Evolutionary conservation across 805 yeast species (phyloP).

Genomic region (Wickerhamomyces silvicola): DNA sequence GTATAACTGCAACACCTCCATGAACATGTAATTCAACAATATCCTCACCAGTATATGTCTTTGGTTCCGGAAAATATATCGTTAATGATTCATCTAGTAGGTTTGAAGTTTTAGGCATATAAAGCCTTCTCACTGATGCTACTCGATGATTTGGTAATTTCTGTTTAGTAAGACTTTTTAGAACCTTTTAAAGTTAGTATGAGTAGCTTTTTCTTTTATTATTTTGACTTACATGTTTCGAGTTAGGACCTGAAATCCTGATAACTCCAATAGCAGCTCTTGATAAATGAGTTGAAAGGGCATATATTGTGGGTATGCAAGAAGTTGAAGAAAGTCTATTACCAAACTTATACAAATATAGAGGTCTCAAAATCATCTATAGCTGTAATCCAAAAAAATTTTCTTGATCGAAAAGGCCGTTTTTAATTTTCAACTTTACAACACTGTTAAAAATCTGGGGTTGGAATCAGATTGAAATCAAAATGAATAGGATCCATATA

Average conservation of each 20-base stretch:
- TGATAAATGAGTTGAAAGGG: constrained; percentile 78
- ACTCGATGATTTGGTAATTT: constrained; percentile 41
- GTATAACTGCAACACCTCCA: constrained; percentile 85
- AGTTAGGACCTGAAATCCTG: constrained; percentile 70
- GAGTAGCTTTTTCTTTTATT: neutral
- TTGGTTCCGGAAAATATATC: constrained; percentile 63
- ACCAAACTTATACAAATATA: too few relatives aligned
- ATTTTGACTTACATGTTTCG: constrained; percentile 24
- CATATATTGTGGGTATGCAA: constrained; percentile 69
- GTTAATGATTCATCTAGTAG: constrained; percentile 75
- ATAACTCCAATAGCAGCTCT: constrained; percentile 84
- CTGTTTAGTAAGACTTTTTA: constrained; percentile 37
- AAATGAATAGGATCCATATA: too few relatives aligned
- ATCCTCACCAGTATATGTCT: constrained; percentile 91
- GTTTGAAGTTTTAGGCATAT: constrained; percentile 28
- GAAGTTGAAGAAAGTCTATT: constrained; percentile 1
- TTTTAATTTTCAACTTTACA: too few relatives aligned
- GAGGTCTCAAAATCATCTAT: too few relatives aligned
- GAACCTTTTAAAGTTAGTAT: constrained; percentile 25
- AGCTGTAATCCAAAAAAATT: too few relatives aligned
- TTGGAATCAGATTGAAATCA: too few relatives aligned
- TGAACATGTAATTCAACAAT: constrained; percentile 84
- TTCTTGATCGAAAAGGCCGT: too few relatives aligned
- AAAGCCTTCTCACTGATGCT: constrained; percentile 56
- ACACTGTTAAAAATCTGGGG: too few relatives aligned